A percentile compares a stretch with the other conserved stretches of the same genome.
These are phyloP conservation scores for Arachnopeziza araneosa DNA, from an alignment of 2,329 filamentous ascomycete genomes.

Conservation along the genomic window DNA sequence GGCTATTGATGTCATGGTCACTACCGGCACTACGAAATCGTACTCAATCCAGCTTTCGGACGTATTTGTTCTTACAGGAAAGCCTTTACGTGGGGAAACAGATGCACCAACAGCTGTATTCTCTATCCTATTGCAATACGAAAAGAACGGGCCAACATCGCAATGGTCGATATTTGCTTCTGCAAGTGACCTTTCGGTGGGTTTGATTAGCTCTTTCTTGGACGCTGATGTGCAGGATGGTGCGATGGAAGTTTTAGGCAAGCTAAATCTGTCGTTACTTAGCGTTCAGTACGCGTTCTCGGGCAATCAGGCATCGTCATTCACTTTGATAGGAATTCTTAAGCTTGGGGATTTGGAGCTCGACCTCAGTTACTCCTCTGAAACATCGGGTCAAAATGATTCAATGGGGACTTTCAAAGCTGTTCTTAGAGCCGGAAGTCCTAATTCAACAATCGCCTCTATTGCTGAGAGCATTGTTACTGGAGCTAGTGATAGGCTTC, in stretches of 20 bases:
- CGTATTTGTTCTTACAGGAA: too few relatives aligned
- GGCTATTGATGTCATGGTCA: too few relatives aligned
- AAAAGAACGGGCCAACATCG: too few relatives aligned
- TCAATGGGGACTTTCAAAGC: constrained; percentile 2
- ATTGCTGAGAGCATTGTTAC: constrained; percentile 2
- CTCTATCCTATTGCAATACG: too few relatives aligned
- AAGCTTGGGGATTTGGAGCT: constrained; percentile 4
- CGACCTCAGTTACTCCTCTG: constrained; percentile 2
- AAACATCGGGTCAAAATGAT: neutral
- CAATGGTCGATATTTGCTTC: too few relatives aligned
- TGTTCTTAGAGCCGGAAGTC: neutral
- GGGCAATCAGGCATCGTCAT: neutral
- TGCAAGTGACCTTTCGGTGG: neutral
- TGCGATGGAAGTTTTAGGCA: constrained; percentile 1
- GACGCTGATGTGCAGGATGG: neutral
- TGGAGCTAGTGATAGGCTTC: neutral
- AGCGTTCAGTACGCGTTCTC: neutral
- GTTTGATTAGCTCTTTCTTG: neutral
- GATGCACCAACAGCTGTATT: neutral
- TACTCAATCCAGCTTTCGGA: too few relatives aligned
- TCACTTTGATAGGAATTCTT: neutral
- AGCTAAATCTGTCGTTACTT: neutral
- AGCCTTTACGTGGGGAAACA: neutral
- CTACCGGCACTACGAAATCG: too few relatives aligned
- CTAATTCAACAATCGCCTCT: neutral